These are phyloP conservation scores for Metschnikowia proteae DNA, from an alignment of 805 yeast species.

Conservation along the genomic window DNA sequence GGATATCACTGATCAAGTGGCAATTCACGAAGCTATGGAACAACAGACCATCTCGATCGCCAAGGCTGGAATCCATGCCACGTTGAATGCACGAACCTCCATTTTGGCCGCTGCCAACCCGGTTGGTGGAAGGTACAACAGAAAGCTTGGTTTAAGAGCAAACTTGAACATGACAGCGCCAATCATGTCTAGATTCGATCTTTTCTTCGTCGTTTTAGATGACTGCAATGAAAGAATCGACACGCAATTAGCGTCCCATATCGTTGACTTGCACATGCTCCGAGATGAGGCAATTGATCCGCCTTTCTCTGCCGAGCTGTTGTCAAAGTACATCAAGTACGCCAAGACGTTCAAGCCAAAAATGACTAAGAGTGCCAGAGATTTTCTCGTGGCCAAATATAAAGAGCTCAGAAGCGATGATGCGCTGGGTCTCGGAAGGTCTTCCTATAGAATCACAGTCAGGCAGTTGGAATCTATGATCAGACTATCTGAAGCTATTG, in stretches of 20 bases:
- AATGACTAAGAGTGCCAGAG: slow-evolving; percentile 78
- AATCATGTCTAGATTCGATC: slow-evolving; percentile 95
- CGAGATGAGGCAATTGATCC: slow-evolving; percentile 88
- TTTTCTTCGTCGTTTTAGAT: slow-evolving; percentile 90
- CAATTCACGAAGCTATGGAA: slow-evolving; percentile 99
- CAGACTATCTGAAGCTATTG: slow-evolving; percentile 91
- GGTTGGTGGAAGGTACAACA: slow-evolving; percentile 91
- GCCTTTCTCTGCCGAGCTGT: slow-evolving; percentile 84
- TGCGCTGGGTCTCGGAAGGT: slow-evolving; percentile 80
- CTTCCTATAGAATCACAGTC: slow-evolving; percentile 91
- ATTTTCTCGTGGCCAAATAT: slow-evolving; percentile 69
- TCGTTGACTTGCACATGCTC: slow-evolving; percentile 87
- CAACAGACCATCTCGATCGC: slow-evolving; percentile 98
- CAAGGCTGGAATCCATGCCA: slow-evolving; percentile 98
- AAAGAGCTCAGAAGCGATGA: slow-evolving; percentile 86
- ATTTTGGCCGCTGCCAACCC: slow-evolving; percentile 99
- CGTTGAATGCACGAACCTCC: slow-evolving; percentile 93
- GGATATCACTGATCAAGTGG: slow-evolving; percentile 94
- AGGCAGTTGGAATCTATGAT: slow-evolving; percentile 95
- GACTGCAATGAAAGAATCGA: slow-evolving; percentile 91
- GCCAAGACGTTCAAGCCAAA: slow-evolving; percentile 91
- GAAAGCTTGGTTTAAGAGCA: slow-evolving; percentile 76
- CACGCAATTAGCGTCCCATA: slow-evolving; percentile 85
- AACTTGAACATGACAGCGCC: slow-evolving; percentile 97
- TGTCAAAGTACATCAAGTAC: slow-evolving; percentile 82